A percentile compares a stretch with the other conserved stretches of the same genome.
These are phyloP conservation scores for Comarum palustre DNA, from an alignment of 306 rosid species.

Conservation along the genomic window DNA sequence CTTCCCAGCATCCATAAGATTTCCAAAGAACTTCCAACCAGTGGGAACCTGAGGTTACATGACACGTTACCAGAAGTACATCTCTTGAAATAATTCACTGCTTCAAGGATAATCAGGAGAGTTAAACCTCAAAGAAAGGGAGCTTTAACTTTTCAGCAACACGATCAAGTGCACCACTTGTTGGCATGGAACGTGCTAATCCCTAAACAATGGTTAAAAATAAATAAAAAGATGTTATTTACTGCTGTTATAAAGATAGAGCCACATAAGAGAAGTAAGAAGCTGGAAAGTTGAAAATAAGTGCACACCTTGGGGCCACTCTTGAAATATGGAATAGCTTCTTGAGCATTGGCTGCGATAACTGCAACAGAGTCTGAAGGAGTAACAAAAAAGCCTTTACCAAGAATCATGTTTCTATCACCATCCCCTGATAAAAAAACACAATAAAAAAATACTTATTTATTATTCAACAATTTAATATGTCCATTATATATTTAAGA, in stretches of 20 bases:
- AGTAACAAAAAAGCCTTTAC: constrained; percentile 78
- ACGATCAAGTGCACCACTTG: constrained; percentile 89
- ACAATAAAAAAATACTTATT: constrained; percentile 3
- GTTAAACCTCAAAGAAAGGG: constrained; percentile 79
- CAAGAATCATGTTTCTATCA: constrained; percentile 97
- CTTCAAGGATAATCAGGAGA: constrained; percentile 23
- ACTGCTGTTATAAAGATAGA: constrained; percentile 10
- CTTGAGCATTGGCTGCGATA: constrained; percentile 92
- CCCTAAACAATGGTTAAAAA: constrained; percentile 55
- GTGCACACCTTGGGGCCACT: constrained; percentile 59
- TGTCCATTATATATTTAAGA: too few relatives aligned
- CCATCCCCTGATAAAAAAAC: constrained; percentile 71
- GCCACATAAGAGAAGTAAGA: background rate
- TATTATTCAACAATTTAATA: constrained; percentile 6
- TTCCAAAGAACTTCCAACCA: constrained; percentile 98
- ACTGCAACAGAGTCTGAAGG: constrained; percentile 97
- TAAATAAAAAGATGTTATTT: background rate
- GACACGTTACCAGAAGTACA: constrained; percentile 27
- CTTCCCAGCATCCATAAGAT: constrained; percentile 97
- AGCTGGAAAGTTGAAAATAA: constrained; percentile 7
- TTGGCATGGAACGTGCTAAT: constrained; percentile 97
- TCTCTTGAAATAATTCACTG: constrained; percentile 13
- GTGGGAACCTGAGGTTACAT: constrained; percentile 76
- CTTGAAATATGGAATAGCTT: constrained; percentile 80
- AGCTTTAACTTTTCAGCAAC: constrained; percentile 86